Conservation (phyloP, 768 basidiomycete genomes). For the Pulveroboletus sp. region DNA sequence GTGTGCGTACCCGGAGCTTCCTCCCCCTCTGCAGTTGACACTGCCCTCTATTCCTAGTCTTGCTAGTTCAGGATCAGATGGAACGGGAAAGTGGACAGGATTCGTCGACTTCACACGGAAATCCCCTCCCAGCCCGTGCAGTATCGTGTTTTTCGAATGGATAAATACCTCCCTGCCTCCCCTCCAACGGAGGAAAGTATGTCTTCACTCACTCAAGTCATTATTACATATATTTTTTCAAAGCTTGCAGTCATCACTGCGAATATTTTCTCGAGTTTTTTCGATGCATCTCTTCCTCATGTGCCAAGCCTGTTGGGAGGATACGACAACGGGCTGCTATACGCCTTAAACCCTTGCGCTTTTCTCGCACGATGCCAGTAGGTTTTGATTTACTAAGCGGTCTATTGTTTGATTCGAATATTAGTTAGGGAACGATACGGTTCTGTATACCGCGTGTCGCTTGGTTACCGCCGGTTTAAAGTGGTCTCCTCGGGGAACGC, state of each 20-base stretch:
- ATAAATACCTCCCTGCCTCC: no score
- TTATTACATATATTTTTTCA: not conserved
- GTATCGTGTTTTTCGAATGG: no score
- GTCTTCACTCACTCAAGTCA: no score
- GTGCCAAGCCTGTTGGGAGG: conserved; percentile 14
- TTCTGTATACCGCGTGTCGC: conserved; percentile 12
- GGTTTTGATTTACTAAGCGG: not conserved
- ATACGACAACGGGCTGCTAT: conserved; percentile 14
- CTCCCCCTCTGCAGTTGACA: no score
- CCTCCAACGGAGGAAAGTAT: no score
- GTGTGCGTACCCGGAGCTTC: no score
- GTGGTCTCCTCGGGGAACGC: conserved; percentile 15
- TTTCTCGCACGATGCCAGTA: conserved; percentile 18
- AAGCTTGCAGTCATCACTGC: no score
- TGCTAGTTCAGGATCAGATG: no score
- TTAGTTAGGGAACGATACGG: conserved; percentile 14
- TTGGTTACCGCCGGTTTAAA: conserved; percentile 15
- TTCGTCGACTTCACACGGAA: no score
- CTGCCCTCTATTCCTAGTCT: no score
- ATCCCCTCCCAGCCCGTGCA: no score
- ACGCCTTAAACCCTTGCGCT: conserved; percentile 3
- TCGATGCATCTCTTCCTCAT: not conserved
- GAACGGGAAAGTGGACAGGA: no score
- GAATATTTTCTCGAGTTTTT: not conserved
- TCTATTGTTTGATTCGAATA: not conserved